Evolutionary conservation across 2,329 filamentous ascomycete genomes (phyloP).

Genomic region (Penicillium sp.): DNA sequence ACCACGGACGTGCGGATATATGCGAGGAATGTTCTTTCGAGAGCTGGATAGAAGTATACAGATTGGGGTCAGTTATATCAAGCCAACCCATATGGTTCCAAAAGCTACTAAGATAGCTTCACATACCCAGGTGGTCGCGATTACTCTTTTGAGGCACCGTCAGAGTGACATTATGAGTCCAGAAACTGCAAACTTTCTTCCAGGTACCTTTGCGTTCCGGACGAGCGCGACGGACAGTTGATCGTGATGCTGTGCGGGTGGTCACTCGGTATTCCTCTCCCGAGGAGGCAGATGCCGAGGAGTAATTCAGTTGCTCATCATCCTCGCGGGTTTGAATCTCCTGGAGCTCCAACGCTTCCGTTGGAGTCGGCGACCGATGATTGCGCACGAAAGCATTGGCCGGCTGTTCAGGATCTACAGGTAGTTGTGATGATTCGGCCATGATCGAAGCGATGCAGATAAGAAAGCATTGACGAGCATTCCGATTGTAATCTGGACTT

Average conservation of each 20-base stretch:
- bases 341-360: constrained; percentile 39
- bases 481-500: not conserved
- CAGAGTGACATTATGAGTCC: constrained; percentile 63
- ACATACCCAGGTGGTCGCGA: constrained; percentile 51
- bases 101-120: not conserved
- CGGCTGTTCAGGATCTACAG: not conserved
- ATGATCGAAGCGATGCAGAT: not conserved
- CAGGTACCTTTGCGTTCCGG: constrained; percentile 54
- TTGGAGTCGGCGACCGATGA: not conserved
- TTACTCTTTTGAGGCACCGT: constrained; percentile 49
- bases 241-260: constrained; percentile 33
- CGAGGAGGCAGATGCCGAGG: constrained; percentile 41
- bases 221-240: constrained; percentile 22
- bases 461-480: constrained; percentile 3
- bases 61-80: constrained; percentile 11
- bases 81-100: not conserved
- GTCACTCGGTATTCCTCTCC: constrained; percentile 40
- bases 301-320: constrained; percentile 29
- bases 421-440: not conserved
- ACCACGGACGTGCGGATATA: constrained; percentile 74
- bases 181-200: constrained; percentile 79
- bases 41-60: constrained; percentile 55
- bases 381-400: not conserved
- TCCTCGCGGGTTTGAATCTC: constrained; percentile 40
- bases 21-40: constrained; percentile 75